These are phyloP conservation scores for Golovinomyces cichoracearum DNA, from an alignment of 2,329 filamentous ascomycete genomes.

Conservation along the genomic window DNA sequence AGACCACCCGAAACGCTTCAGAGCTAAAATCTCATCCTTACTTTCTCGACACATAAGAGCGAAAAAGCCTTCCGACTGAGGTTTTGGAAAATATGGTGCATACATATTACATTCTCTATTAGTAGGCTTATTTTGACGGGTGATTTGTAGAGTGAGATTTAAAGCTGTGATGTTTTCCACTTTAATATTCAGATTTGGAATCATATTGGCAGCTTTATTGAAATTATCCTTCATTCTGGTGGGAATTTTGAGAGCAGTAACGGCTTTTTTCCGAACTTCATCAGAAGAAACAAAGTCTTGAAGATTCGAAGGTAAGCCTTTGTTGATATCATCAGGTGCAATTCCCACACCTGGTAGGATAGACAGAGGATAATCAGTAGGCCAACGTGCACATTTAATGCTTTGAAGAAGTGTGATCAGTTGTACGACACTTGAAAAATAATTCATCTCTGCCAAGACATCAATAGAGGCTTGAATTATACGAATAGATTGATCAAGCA, in stretches of 20 bases:
- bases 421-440: slow-evolving; percentile 46
- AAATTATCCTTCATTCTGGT: slow-evolving; percentile 15
- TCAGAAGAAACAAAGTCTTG: slow-evolving; percentile 13
- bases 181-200: slow-evolving; percentile 44
- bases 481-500: slow-evolving; percentile 87
- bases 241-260: slow-evolving; percentile 26
- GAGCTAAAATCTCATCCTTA: slow-evolving; percentile 52
- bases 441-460: slow-evolving; percentile 70
- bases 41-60: slow-evolving; percentile 43
- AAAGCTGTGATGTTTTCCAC: slow-evolving; percentile 34
- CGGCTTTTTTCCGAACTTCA: slow-evolving; percentile 19
- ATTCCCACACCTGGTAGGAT: slow-evolving; percentile 48
- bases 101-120: slow-evolving; percentile 51
- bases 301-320: slow-evolving; percentile 14
- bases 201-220: slow-evolving; percentile 31
- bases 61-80: slow-evolving; percentile 86
- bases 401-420: slow-evolving; percentile 75
- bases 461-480: slow-evolving; percentile 91
- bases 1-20: slow-evolving; percentile 66
- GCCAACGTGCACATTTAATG: slow-evolving; percentile 84
- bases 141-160: slow-evolving; percentile 36
- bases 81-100: slow-evolving; percentile 74
- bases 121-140: slow-evolving; percentile 37
- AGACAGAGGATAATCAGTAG: slow-evolving; percentile 48
- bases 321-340: slow-evolving; percentile 8